These are phyloP conservation scores for Lojkania enalia DNA, from an alignment of 2,329 filamentous ascomycete genomes.

Conservation along the genomic window DNA sequence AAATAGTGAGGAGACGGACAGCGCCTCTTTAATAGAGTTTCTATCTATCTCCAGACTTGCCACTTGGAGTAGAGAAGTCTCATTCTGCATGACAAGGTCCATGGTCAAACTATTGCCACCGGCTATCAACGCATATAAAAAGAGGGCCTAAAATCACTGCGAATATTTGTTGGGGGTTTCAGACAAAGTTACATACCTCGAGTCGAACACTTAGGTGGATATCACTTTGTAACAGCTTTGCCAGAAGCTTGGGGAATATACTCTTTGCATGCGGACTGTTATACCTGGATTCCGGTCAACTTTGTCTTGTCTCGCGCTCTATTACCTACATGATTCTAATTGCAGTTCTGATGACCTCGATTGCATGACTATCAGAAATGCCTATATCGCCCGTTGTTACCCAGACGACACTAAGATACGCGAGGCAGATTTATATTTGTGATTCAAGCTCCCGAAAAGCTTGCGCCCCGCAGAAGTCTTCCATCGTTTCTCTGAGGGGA, in stretches of 20 bases:
- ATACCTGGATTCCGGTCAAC: slow-evolving; percentile 26
- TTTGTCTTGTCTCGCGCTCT: slow-evolving; percentile 20
- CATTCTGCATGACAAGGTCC: slow-evolving; percentile 28
- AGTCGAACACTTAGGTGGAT: slow-evolving; percentile 30
- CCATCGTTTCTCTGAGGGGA: slow-evolving; percentile 25
- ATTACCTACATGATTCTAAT: slow-evolving; percentile 29
- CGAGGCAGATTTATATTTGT: slow-evolving; percentile 34
- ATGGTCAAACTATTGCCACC: slow-evolving; percentile 20
- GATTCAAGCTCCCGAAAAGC: slow-evolving; percentile 31
- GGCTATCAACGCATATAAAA: slow-evolving; percentile 34
- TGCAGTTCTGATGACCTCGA: slow-evolving; percentile 40
- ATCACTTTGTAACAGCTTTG: slow-evolving; percentile 27
- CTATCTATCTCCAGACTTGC: slow-evolving; percentile 13
- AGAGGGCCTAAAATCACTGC: slow-evolving; percentile 19
- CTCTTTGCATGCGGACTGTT: slow-evolving; percentile 17
- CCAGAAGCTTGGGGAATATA: slow-evolving; percentile 30
- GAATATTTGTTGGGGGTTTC: background rate
- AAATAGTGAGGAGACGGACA: slow-evolving; percentile 28
- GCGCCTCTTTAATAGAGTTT: slow-evolving; percentile 18
- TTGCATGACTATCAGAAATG: slow-evolving; percentile 30
- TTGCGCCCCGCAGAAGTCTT: slow-evolving; percentile 35
- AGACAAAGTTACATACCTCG: slow-evolving; percentile 18
- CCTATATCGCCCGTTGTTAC: slow-evolving; percentile 27
- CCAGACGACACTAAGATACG: slow-evolving; percentile 36
- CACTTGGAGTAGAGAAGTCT: slow-evolving; percentile 18